phyloP scores from a whole-genome alignment of 2,329 filamentous ascomycete genomes.

The Diaporthe velutina region DNA sequence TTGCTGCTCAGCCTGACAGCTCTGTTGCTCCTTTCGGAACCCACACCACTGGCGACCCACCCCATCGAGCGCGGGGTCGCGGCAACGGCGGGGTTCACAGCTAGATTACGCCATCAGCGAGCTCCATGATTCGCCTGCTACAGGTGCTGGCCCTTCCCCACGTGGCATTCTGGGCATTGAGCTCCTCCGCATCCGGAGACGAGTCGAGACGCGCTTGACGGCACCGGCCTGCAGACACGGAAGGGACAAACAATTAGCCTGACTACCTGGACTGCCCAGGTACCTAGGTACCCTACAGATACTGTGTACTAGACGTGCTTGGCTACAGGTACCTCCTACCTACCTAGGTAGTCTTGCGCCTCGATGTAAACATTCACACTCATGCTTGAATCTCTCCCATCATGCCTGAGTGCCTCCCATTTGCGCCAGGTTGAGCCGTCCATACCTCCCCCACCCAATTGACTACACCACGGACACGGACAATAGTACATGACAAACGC shows the following conservation, averaged over 20 bases:
- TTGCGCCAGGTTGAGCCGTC: background rate
- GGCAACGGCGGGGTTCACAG: constrained; percentile 31
- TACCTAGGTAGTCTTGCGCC: no score
- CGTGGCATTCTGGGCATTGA: background rate
- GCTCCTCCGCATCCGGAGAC: constrained; percentile 21
- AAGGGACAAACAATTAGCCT: no score
- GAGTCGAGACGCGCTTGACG: background rate
- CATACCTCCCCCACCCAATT: background rate
- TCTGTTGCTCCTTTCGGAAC: constrained; percentile 1
- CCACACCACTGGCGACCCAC: constrained; percentile 6
- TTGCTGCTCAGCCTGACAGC: background rate
- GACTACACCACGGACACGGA: background rate
- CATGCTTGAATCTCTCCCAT: no score
- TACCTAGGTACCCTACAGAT: no score
- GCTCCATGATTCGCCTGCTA: constrained; percentile 36
- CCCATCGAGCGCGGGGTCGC: constrained; percentile 17
- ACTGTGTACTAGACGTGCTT: no score
- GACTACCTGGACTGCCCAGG: no score
- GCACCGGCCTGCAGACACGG: background rate
- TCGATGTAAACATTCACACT: no score
- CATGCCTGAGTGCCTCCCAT: no score
- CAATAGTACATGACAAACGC: background rate
- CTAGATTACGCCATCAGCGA: constrained; percentile 37
- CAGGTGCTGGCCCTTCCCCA: background rate
- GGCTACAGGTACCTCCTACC: no score